These are phyloP conservation scores for Xylaria acuta DNA, from an alignment of 495 filamentous ascomycete species.

Conservation along the genomic window DNA sequence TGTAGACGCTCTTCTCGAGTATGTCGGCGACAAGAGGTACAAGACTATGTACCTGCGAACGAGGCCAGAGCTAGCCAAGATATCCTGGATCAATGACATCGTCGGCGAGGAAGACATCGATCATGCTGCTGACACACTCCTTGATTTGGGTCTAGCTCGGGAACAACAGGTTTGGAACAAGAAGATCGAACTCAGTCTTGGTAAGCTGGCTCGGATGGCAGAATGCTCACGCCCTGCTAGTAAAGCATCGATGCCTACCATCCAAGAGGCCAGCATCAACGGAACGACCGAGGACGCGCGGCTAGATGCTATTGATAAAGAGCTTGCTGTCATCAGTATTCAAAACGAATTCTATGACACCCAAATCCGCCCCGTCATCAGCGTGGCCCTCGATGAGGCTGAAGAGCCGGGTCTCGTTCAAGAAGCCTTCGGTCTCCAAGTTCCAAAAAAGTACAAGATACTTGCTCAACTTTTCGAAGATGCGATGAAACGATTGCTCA, in stretches of 20 bases:
- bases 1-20: conserved; percentile 70
- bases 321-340: conserved; percentile 68
- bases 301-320: conserved; percentile 60
- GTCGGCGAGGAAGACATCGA: conserved; percentile 72
- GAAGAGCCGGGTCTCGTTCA: conserved; percentile 77
- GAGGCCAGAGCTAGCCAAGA: conserved; percentile 69
- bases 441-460: conserved; percentile 65
- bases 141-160: conserved; percentile 65
- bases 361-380: conserved; percentile 59
- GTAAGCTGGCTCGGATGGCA: conserved; percentile 79
- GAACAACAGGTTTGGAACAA: conserved; percentile 86
- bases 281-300: conserved; percentile 42
- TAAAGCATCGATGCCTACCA: conserved; percentile 35
- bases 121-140: conserved; percentile 69
- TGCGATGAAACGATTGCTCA: conserved; percentile 68
- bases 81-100: conserved; percentile 96
- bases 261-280: conserved; percentile 35
- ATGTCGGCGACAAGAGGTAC: conserved; percentile 66
- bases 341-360: conserved; percentile 73
- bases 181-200: conserved; percentile 87
- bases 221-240: conserved; percentile 50
- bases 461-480: conserved; percentile 68
- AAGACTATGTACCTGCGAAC: conserved; percentile 78
- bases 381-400: conserved; percentile 74
- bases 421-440: conserved; percentile 65